Conservation (phyloP, 139 green algal genomes). For the Ettlia oleoabundans region DNA sequence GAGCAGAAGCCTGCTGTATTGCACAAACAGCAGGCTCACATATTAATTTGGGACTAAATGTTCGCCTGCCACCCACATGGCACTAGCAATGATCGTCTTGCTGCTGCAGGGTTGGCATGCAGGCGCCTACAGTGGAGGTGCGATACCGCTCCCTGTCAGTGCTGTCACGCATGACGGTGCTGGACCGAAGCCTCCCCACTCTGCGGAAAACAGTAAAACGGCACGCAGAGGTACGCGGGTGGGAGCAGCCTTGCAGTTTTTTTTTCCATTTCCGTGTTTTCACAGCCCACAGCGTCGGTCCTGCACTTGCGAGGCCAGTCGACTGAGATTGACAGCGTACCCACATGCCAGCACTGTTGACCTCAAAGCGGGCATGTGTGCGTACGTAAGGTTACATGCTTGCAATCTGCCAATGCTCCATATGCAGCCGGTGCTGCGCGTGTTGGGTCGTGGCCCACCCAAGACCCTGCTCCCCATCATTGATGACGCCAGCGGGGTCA, state of each 20-base stretch:
- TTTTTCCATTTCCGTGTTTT: not conserved
- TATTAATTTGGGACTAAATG: not conserved
- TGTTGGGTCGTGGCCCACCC: conserved; percentile 13
- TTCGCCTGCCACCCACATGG: not conserved
- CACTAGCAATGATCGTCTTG: not conserved
- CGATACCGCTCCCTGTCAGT: conserved; percentile 30
- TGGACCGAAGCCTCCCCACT: conserved; percentile 25
- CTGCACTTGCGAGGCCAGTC: too few species aligned
- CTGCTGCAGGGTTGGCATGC: conserved; percentile 20
- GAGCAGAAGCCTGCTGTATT: too few species aligned
- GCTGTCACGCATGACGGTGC: conserved; percentile 15
- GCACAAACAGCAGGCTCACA: not conserved
- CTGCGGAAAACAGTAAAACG: conserved; percentile 21
- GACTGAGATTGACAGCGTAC: not conserved
- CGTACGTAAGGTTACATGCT: not conserved
- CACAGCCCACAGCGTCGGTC: too few species aligned
- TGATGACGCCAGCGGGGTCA: conserved; percentile 18
- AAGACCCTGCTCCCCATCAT: conserved; percentile 27
- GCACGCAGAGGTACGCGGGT: conserved; percentile 6
- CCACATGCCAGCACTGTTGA: not conserved
- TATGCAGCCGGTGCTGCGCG: conserved; percentile 10
- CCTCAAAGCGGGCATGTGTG: not conserved
- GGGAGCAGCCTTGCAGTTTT: not conserved
- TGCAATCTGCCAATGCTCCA: too few species aligned
- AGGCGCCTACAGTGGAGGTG: conserved; percentile 12